A percentile compares a stretch with the other conserved stretches of the same genome.
Conservation (phyloP, 495 filamentous ascomycete species). For the Xylaria telfairii region DNA sequence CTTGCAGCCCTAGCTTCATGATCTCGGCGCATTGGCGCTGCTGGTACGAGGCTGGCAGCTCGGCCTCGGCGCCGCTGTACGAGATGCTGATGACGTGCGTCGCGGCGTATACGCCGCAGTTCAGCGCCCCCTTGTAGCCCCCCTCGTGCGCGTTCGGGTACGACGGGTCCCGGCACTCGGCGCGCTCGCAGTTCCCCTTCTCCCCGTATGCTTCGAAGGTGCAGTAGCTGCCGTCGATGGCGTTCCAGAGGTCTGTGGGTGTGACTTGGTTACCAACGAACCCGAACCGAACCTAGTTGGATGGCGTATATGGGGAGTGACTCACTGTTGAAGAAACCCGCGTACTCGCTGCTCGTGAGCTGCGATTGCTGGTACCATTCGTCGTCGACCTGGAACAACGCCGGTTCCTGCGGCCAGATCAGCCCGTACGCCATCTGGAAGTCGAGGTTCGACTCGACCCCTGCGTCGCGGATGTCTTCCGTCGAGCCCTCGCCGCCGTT, state of each 20-base stretch:
- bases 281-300: too few species aligned
- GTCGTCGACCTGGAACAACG: constrained; percentile 65
- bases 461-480: constrained; percentile 33
- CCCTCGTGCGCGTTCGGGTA: constrained; percentile 60
- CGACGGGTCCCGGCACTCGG: constrained; percentile 50
- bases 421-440: constrained; percentile 42
- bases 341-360: constrained; percentile 32
- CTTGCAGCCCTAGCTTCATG: constrained; percentile 71
- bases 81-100: constrained; percentile 50
- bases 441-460: constrained; percentile 42
- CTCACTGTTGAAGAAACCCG: constrained; percentile 45
- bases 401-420: constrained; percentile 63
- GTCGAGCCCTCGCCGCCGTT: constrained; percentile 42
- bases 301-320: neutral
- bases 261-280: neutral
- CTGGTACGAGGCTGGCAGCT: constrained; percentile 45
- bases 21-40: constrained; percentile 51
- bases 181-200: constrained; percentile 39
- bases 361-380: constrained; percentile 46
- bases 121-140: constrained; percentile 62
- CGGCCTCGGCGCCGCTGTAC: constrained; percentile 46
- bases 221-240: constrained; percentile 71
- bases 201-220: constrained; percentile 50
- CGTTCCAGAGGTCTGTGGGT: constrained; percentile 56
- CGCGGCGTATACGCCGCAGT: constrained; percentile 60